A percentile compares a stretch with the other conserved stretches of the same genome.
Evolutionary conservation across 106 monocot species (phyloP).

Genomic region (Ottelia alismoides): DNA sequence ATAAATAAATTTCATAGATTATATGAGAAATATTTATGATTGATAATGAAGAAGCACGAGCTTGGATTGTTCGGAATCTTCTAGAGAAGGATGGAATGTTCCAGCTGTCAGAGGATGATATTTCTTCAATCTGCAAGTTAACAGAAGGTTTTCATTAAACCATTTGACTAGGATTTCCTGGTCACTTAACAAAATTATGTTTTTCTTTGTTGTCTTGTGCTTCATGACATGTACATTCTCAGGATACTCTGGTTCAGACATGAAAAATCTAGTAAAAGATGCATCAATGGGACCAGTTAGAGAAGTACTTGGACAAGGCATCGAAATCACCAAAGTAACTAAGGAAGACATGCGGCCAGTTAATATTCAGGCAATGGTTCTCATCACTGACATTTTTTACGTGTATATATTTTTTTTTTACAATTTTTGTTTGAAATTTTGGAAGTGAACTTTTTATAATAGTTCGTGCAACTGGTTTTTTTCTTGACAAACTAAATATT

Average conservation of each 20-base stretch:
- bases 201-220: no score
- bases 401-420: not conserved
- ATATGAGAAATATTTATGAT: no score
- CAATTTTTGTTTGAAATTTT: constrained; percentile 1
- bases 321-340: constrained; percentile 61
- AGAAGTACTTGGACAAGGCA: constrained; percentile 67
- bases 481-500: no score
- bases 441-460: no score
- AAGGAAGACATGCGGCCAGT: constrained; percentile 84
- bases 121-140: constrained; percentile 53
- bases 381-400: no score
- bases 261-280: constrained; percentile 99
- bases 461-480: no score
- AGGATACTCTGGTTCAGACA: constrained; percentile 95
- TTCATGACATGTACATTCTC: no score
- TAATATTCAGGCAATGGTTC: constrained; percentile 43
- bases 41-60: constrained; percentile 68
- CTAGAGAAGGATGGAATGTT: constrained; percentile 93
- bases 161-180: no score
- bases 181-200: no score
- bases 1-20: not conserved
- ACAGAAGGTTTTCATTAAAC: constrained; percentile 98
- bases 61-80: constrained; percentile 75
- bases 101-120: constrained; percentile 80
- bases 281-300: constrained; percentile 96